Base-by-base conservation (phyloP, 2,329 filamentous ascomycete genomes). In the Escovopsis sp. region DNA sequence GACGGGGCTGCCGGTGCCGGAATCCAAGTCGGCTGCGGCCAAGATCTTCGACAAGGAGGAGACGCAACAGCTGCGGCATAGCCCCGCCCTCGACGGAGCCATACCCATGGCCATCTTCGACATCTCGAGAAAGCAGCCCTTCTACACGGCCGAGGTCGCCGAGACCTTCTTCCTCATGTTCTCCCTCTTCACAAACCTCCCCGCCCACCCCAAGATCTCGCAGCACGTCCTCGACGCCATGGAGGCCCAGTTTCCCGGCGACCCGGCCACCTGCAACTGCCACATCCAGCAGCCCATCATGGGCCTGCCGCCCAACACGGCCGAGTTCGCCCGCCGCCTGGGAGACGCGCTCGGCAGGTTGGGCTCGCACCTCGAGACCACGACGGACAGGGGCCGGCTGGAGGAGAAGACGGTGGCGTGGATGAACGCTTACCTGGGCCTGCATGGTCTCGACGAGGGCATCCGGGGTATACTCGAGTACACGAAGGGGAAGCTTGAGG, bases 51-150 rank as follows among this genome's bases (percentile, higher is more conserved):
- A 65, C 43, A 58, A 65, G 38, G 55, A 65, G 37, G 57, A 60
- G 1, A 54, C 58, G 4, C 50, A 58, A 44, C 62, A 64, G 36
- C 61, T 93, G 43, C 66, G 79, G 49, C 75, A 73, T 38, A 88
- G 86, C 33, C 86, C 88, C 4, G 85, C 85, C 9, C 67, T 94
- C 43, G 83, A 81, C 40, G 90, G 90, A n/a, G 90, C 85, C 13
- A 94, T 98, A 45, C 87, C 90, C 2, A 71, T 86, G 37, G 86
- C 88, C 27, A 83, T 98, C 33, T 94, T 94, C 50, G 85, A 94
- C 49, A 75, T 84, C 16, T 79, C 86, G 5, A 76, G 76, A 61
- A 84, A 80, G 54, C 78, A 94, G 48, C 71, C 80, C 35, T 76
- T 81, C 44, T 75, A 78, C 52, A 72, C 70, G 40, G 58, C 75